Percentiles rank a stretch among this genome's conserved stretches.
Conservation (phyloP, 305 asterid species). For the Withania somnifera region DNA sequence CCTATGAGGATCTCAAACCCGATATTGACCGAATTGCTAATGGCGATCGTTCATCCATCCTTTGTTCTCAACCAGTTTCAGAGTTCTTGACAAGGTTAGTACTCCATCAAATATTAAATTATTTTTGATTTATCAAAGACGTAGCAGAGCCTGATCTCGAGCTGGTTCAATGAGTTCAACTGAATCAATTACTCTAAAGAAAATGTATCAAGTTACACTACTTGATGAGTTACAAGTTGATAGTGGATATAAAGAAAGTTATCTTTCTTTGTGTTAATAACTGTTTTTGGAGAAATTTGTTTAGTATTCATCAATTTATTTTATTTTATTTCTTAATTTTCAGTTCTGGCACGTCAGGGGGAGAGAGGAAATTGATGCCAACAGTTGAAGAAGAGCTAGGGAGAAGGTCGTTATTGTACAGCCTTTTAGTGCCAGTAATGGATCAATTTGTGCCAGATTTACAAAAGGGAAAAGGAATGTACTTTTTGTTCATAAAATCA, state of each 20-base stretch:
- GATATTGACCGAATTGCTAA: slow-evolving; percentile 10
- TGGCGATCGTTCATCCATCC: slow-evolving; percentile 8
- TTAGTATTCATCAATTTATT: neutral
- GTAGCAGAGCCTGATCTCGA: neutral
- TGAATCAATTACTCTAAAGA: neutral
- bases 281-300: neutral
- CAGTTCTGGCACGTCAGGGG: slow-evolving; percentile 17
- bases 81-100: slow-evolving; percentile 10
- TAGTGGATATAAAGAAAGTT: slow-evolving; percentile 3
- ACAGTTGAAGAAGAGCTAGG: slow-evolving; percentile 2
- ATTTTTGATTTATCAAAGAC: neutral
- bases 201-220: neutral
- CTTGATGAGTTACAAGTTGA: neutral
- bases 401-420: neutral
- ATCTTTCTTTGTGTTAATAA: neutral
- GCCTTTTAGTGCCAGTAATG: neutral
- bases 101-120: neutral
- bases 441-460: slow-evolving; percentile 6
- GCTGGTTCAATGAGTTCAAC: neutral
- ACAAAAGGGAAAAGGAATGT: slow-evolving; percentile 12
- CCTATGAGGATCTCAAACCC: slow-evolving; percentile 7
- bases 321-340: neutral
- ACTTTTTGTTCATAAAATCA: neutral
- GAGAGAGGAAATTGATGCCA: slow-evolving; percentile 10
- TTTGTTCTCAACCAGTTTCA: slow-evolving; percentile 5